Evolutionary conservation across 2,329 filamentous ascomycete species (phyloP).

Genomic region (Penicillium griseofulvum): DNA sequence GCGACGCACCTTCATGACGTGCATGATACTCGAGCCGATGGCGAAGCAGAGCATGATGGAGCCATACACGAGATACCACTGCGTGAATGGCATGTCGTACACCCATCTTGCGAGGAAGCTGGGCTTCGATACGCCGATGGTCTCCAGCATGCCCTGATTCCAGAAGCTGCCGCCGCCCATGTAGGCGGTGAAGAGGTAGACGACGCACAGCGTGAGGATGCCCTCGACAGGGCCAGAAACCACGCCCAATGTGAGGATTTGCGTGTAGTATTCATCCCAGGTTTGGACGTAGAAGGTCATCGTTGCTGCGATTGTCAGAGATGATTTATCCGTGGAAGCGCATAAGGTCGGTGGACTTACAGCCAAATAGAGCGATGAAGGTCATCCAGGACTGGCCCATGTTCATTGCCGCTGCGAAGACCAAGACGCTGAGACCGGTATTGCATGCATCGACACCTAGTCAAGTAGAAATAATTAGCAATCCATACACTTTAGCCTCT

Average conservation of each 20-base stretch:
- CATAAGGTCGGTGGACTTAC: conserved; percentile 49
- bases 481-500: neutral
- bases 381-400: conserved; percentile 91
- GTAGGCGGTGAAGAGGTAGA: conserved; percentile 80
- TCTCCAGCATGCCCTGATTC: conserved; percentile 75
- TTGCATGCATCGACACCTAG: conserved; percentile 85
- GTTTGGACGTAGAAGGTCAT: conserved; percentile 99
- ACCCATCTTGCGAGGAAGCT: conserved; percentile 65
- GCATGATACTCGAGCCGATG: conserved; percentile 68
- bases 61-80: conserved; percentile 91
- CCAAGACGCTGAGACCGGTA: conserved; percentile 85
- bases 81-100: conserved; percentile 80
- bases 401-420: conserved; percentile 91
- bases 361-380: conserved; percentile 76
- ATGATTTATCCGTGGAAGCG: neutral
- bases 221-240: conserved; percentile 95
- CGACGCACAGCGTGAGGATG: conserved; percentile 74
- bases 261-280: conserved; percentile 99
- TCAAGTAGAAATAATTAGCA: neutral
- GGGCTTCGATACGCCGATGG: conserved; percentile 64
- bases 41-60: conserved; percentile 78
- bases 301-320: conserved; percentile 55
- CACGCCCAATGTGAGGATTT: conserved; percentile 86
- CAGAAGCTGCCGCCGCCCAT: conserved; percentile 90
- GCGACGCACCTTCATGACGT: conserved; percentile 79